Conservation (phyloP, 805 yeast species). For the Henningerozyma blattae region DNA sequence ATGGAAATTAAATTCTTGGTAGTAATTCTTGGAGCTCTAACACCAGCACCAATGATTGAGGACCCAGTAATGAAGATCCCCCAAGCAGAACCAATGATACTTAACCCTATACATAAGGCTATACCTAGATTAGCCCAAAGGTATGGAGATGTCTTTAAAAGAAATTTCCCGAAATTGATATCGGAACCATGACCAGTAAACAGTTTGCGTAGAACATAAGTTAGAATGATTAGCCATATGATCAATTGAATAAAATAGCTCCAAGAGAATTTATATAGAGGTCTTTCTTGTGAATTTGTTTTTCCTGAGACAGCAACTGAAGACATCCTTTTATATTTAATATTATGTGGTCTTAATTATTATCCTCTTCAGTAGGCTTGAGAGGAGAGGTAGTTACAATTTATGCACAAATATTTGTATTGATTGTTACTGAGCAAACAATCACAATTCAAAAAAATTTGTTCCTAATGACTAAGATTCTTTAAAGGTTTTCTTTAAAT, state of each 20-base stretch:
- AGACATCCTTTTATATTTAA: too few relatives aligned
- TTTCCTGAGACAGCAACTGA: background rate
- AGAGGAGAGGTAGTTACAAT: too few relatives aligned
- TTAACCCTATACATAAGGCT: slow-evolving; percentile 79
- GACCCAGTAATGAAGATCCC: slow-evolving; percentile 95
- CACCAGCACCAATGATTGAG: slow-evolving; percentile 95
- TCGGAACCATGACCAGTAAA: slow-evolving; percentile 89
- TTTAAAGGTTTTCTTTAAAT: too few relatives aligned
- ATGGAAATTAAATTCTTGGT: slow-evolving; percentile 93
- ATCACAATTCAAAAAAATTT: too few relatives aligned
- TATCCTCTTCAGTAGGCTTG: too few relatives aligned
- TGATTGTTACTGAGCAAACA: too few relatives aligned
- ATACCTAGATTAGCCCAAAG: slow-evolving; percentile 95
- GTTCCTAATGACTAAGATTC: too few relatives aligned
- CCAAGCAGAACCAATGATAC: slow-evolving; percentile 98
- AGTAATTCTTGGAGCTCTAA: slow-evolving; percentile 92
- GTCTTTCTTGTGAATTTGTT: background rate
- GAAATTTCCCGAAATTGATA: slow-evolving; percentile 83
- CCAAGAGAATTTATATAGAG: background rate
- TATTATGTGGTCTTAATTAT: too few relatives aligned
- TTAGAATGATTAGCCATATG: background rate
- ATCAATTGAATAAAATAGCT: background rate
- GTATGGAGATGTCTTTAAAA: slow-evolving; percentile 80
- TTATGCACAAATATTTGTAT: too few relatives aligned
- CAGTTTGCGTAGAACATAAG: slow-evolving; percentile 29